Base-by-base conservation (phyloP, 768 basidiomycete species). In the Xerocomellus dryophilus region DNA sequence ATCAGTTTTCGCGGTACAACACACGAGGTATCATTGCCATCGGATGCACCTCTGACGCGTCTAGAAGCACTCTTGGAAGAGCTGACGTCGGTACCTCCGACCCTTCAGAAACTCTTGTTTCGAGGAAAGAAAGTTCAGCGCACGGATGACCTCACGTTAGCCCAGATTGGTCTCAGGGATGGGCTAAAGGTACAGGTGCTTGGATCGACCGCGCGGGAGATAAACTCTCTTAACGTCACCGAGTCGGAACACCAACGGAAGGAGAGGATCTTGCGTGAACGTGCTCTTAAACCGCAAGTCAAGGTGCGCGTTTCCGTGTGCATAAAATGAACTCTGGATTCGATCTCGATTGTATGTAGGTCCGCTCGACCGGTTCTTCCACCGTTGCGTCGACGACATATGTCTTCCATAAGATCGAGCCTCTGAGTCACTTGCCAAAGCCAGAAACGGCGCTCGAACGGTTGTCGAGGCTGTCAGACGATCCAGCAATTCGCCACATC, bases 141-240 rank as follows among this genome's bases (percentile, higher is more conserved):
- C 58, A 62, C 38, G 60, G 23, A 71, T 53, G 43, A 76, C 63
- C 27, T 61, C 74, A 60, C 68, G 12, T 43, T 79, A 3, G 4
- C 63, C 64, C 68, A 80, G 62, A 73, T 72, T 0, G 88, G 88
- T n/a, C 63, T 91, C 38, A 84, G 78, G 61, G 72, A 82, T 55
- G 86, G 87, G 9, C 61, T 74, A 46, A 90, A 85, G 67, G 69
- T 90, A 6, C 87, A 87, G 62, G 74, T 91, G 75, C 71, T 90
- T 3, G 90, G 89, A 3, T 77, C 82, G 4, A 90, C 87, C 4
- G 61, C 69, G 4, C 69, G 77, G 50, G 86, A 89, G 61, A 59
- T 90, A 12, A 73, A 76, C 7, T 76, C 74, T 12, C 55, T 90
- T 62, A 78, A 78, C 46, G 73, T 73, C 12, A 77, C 73, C 4